Evolutionary conservation across 192 early-diverging fungal species (phyloP).

Genomic region (Thoreauomyces humboldtii): DNA sequence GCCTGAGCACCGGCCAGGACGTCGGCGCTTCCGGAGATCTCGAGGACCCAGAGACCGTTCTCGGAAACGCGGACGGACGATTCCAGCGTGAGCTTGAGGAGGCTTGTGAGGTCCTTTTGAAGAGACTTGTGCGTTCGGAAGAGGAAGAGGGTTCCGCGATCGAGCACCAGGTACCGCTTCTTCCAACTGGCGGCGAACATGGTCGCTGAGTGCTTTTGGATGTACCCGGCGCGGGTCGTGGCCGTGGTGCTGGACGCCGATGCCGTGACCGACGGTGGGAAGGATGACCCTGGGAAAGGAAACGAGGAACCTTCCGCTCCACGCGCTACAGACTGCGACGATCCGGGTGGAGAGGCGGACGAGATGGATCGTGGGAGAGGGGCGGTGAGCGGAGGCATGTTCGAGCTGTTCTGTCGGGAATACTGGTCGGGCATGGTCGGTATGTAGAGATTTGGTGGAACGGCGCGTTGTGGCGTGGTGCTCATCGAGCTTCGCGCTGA

Average conservation of each 20-base stretch:
- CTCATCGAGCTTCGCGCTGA: background rate
- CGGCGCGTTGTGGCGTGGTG: background rate
- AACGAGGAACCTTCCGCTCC: no score
- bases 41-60: conserved; percentile 21
- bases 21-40: conserved; percentile 4
- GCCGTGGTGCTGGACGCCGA: background rate
- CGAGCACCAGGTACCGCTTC: conserved; percentile 5
- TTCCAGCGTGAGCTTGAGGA: conserved; percentile 3
- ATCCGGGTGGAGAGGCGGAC: background rate
- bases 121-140: background rate
- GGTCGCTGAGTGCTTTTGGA: background rate
- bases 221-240: background rate
- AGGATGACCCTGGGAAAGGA: background rate
- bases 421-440: no score
- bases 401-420: background rate
- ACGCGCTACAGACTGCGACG: no score
- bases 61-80: conserved; percentile 13
- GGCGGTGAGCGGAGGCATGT: conserved; percentile 3
- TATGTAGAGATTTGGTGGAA: no score
- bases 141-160: conserved; percentile 7
- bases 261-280: background rate
- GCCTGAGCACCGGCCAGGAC: background rate
- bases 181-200: conserved; percentile 7
- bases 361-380: background rate
- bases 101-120: conserved; percentile 7